A percentile compares a stretch with the other conserved stretches of the same genome.
Conservation (phyloP, 345 rosid genomes). For the Sonneratia alba region DNA sequence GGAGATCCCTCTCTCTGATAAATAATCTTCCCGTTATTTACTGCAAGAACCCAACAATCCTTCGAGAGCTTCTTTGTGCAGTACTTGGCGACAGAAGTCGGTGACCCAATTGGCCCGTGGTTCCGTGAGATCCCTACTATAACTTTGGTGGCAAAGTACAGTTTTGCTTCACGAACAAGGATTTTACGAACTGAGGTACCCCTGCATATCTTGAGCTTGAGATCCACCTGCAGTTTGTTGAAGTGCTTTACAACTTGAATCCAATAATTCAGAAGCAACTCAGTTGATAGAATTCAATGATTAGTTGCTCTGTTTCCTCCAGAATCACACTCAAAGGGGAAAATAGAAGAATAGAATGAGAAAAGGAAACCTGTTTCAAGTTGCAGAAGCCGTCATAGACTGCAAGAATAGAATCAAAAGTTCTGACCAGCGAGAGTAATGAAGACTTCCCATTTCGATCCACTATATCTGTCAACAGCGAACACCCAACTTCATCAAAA, state of each 20-base stretch:
- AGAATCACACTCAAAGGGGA: no score
- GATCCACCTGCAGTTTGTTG: slow-evolving; percentile 55
- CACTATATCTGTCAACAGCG: slow-evolving; percentile 27
- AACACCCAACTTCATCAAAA: not conserved
- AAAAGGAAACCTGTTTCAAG: slow-evolving; percentile 64
- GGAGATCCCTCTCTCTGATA: slow-evolving; percentile 58
- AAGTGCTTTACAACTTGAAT: no score
- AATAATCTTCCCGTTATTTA: slow-evolving; percentile 59
- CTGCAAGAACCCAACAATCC: slow-evolving; percentile 55
- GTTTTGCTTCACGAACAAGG: slow-evolving; percentile 69
- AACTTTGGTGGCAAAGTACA: slow-evolving; percentile 47
- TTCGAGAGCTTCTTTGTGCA: slow-evolving; percentile 61
- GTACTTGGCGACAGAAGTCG: slow-evolving; percentile 73
- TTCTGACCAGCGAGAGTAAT: slow-evolving; percentile 67
- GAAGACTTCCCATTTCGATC: slow-evolving; percentile 63
- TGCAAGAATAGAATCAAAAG: slow-evolving; percentile 75
- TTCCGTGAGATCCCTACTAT: slow-evolving; percentile 52
- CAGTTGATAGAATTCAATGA: no score
- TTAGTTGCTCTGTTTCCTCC: no score
- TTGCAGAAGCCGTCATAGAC: slow-evolving; percentile 98
- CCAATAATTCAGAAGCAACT: no score
- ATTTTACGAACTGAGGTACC: slow-evolving; percentile 56
- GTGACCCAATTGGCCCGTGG: slow-evolving; percentile 46
- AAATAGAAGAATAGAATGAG: not conserved
- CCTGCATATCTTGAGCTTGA: slow-evolving; percentile 84